phyloP scores from a whole-genome alignment of 257 asterid genomes.

The Ehretia macrophylla region DNA sequence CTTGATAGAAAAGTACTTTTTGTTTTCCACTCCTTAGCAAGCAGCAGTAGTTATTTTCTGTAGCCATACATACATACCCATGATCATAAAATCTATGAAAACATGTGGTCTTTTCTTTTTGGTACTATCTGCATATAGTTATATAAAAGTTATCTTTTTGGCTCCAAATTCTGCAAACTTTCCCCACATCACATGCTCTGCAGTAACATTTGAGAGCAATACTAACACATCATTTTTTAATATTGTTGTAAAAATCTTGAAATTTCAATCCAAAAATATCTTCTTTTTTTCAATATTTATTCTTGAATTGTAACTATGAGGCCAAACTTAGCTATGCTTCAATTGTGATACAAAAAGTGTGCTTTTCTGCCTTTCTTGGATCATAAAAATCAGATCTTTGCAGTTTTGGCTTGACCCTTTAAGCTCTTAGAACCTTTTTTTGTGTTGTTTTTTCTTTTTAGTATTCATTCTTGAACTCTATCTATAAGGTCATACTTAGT shows the following conservation, averaged over 20 bases:
- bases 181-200: constrained; percentile 6
- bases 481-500: background rate
- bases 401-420: background rate
- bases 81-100: too few species aligned
- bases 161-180: constrained; percentile 11
- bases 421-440: background rate
- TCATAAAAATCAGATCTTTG: background rate
- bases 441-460: background rate
- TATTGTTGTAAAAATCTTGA: too few species aligned
- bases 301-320: too few species aligned
- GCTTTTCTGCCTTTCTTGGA: background rate
- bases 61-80: constrained; percentile 1
- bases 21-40: background rate
- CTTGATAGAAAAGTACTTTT: background rate
- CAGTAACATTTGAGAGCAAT: background rate
- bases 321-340: background rate
- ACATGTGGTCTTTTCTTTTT: constrained; percentile 18
- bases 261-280: too few species aligned
- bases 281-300: too few species aligned
- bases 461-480: background rate
- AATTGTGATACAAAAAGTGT: too few species aligned
- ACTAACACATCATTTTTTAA: background rate
- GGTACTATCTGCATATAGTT: constrained; percentile 8
- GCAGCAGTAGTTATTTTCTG: constrained; percentile 1
- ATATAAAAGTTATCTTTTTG: constrained; percentile 10